phyloP scores from a whole-genome alignment of 495 filamentous ascomycete genomes.

The Parathielavia appendiculata region DNA sequence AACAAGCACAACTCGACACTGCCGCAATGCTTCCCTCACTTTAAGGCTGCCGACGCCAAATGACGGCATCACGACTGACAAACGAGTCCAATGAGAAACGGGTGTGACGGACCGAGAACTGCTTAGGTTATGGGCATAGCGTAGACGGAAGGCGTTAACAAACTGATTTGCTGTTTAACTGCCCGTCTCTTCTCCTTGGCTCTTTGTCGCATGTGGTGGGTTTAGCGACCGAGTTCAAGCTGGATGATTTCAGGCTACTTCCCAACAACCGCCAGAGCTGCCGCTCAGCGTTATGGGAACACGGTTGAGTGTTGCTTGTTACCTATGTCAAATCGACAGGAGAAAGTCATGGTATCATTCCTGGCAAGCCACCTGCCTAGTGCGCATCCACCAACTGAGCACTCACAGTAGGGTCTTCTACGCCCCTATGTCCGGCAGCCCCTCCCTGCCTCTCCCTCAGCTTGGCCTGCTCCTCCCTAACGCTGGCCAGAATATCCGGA shows the following conservation, averaged over 20 bases:
- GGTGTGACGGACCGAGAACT: neutral
- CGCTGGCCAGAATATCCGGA: slow-evolving; percentile 56
- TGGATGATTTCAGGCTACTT: neutral
- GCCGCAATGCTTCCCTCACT: slow-evolving; percentile 50
- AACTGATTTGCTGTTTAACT: neutral
- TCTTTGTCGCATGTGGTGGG: neutral
- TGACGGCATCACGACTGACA: slow-evolving; percentile 12
- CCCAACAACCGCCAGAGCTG: no score
- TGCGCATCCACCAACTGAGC: slow-evolving; percentile 29
- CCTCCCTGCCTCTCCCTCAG: slow-evolving; percentile 23
- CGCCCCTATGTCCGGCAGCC: slow-evolving; percentile 23
- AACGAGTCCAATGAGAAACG: slow-evolving; percentile 11
- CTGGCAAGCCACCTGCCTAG: slow-evolving; percentile 2
- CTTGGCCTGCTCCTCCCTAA: slow-evolving; percentile 44
- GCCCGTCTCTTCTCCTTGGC: neutral
- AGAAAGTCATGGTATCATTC: neutral
- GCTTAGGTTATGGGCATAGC: neutral
- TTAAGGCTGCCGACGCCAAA: slow-evolving; percentile 23
- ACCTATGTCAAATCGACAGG: neutral
- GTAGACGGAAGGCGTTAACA: slow-evolving; percentile 13
- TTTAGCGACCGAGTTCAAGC: neutral
- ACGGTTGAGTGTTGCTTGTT: no score
- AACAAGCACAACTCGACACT: slow-evolving; percentile 54
- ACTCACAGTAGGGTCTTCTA: slow-evolving; percentile 10
- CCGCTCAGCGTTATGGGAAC: no score